These are phyloP conservation scores for Hygrocybe punicea DNA, from an alignment of 768 basidiomycete genomes.

Conservation along the genomic window DNA sequence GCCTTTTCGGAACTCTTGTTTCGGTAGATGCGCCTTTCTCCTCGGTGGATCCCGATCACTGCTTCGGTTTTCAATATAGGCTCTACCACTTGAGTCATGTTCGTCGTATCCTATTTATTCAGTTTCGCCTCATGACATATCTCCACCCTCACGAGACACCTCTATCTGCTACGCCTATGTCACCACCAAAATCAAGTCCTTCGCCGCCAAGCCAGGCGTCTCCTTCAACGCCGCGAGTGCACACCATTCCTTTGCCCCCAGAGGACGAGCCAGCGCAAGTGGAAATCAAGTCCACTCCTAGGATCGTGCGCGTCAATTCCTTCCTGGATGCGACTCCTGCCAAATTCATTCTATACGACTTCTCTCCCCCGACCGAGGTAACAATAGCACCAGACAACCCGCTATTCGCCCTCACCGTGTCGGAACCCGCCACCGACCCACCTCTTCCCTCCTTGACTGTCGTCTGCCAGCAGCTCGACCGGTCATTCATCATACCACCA, in stretches of 20 bases:
- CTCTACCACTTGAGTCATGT: not conserved
- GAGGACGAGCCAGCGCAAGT: too few species aligned
- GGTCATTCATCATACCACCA: slow-evolving; percentile 31
- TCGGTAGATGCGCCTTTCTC: not conserved
- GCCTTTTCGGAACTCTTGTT: not conserved
- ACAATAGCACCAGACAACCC: not conserved
- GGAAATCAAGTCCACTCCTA: not conserved
- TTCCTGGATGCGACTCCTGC: not conserved
- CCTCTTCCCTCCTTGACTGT: slow-evolving; percentile 33
- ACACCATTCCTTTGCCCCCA: too few species aligned
- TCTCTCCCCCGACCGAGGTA: not conserved
- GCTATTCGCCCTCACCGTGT: slow-evolving; percentile 15
- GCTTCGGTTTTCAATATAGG: not conserved
- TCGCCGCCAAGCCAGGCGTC: too few species aligned
- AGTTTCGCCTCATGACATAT: not conserved
- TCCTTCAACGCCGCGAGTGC: too few species aligned
- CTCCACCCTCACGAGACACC: not conserved
- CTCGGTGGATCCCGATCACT: not conserved
- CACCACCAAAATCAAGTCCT: not conserved
- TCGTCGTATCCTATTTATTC: too few species aligned
- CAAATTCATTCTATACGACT: not conserved
- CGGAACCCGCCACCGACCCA: slow-evolving; percentile 36
- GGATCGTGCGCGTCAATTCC: not conserved
- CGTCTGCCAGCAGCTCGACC: slow-evolving; percentile 28
- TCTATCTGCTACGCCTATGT: not conserved